Evolutionary conservation across 2,329 filamentous ascomycete species (phyloP), one percentile per base, ranked within the genome.

Genomic region (Ophiostoma sp.): DNA sequence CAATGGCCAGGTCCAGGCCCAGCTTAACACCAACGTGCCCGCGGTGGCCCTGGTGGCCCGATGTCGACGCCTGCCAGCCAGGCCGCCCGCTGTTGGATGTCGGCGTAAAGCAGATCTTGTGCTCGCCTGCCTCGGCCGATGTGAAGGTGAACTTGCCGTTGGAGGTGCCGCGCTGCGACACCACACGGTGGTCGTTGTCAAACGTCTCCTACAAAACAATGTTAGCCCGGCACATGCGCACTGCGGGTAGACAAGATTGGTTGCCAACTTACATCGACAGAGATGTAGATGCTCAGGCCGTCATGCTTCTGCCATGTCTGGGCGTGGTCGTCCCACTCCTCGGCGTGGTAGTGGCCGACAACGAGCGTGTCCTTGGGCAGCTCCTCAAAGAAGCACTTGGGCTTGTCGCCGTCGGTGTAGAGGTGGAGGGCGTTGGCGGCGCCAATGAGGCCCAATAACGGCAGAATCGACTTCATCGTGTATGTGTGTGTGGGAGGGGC

Each of bases 321-420:
- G 69, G 83, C 80, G 73, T 88, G 81, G 69, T 91, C 85, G 78
- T 95, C 89, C 82, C 87, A 95, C 78, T 96, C 90, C 79, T 95
- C 89, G 66, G 92, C 92, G 68, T 85, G 87, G 83, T 93, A 99
- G 80, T 95, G 89, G 74, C 95, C 95, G 70, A 97, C 93, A 68
- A 99, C 94, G 69, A 99, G 82, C 14, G 95, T 98, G 79, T 97
- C 94, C 83, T 98, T 97, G 73, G 95, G 93, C 70, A 99, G 86
- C 80, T 98, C 94, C 82, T 99, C 95, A 81, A 91, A 96, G 87
- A 99, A 99, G 81, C 95, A 99, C 82, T 96, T 97, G 73, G 92
- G 89, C 72, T 86, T 82, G 65, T 86, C 85, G 75, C 90, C 91
- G 78, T 98, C 93, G 78, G 98, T 89, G 83, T 91, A 98, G 84